Evolutionary conservation across 2,329 filamentous ascomycete species (phyloP).

Genomic region (Anthostomella pinea): DNA sequence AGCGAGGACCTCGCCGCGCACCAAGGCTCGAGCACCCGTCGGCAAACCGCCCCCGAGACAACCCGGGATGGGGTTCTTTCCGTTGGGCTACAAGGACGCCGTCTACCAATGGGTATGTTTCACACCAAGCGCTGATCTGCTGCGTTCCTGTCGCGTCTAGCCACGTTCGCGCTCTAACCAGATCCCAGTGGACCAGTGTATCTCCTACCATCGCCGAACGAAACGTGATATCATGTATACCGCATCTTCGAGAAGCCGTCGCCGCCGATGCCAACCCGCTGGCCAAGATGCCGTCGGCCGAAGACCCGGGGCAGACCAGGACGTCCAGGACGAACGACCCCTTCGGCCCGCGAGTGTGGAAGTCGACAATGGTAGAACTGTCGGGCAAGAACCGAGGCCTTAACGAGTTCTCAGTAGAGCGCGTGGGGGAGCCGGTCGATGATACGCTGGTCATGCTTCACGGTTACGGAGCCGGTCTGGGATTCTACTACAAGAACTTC

Average conservation of each 20-base stretch:
- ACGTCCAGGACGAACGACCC: conserved; percentile 63
- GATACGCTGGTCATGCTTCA: conserved; percentile 94
- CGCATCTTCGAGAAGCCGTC: conserved; percentile 75
- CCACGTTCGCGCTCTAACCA: conserved; percentile 18
- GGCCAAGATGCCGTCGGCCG: conserved; percentile 30
- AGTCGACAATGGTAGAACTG: conserved; percentile 78
- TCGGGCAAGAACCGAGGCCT: conserved; percentile 82
- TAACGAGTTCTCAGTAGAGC: conserved; percentile 90
- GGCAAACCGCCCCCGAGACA: conserved; percentile 26
- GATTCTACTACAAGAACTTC: conserved; percentile 98
- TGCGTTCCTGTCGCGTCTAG: conserved; percentile 3
- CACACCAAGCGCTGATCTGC: neutral
- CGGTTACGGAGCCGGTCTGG: conserved; percentile 91
- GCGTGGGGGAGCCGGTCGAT: conserved; percentile 72
- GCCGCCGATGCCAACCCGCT: conserved; percentile 41
- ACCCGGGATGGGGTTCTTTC: conserved; percentile 59
- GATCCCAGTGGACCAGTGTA: conserved; percentile 73
- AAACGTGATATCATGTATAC: conserved; percentile 80
- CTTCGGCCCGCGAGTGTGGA: conserved; percentile 81
- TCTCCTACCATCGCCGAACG: conserved; percentile 83
- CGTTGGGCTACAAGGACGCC: conserved; percentile 86
- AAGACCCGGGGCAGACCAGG: conserved; percentile 40
- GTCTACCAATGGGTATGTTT: conserved; percentile 81
- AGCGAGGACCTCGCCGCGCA: conserved; percentile 44
- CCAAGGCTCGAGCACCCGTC: conserved; percentile 32